Conservation (phyloP, 768 basidiomycete species). For the Podaxis sp. region DNA sequence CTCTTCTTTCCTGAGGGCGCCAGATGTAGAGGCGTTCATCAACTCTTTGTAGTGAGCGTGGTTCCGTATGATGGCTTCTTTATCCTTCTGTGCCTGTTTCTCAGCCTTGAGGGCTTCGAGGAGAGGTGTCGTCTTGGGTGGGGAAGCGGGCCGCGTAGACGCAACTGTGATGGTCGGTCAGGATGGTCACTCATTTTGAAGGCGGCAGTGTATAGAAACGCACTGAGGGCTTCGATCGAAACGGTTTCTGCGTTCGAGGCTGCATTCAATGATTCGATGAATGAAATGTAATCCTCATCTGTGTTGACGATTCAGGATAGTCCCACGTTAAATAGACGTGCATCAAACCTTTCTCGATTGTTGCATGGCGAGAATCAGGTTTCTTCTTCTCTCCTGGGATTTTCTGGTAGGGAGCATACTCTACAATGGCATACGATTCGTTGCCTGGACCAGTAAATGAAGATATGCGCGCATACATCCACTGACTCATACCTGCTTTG, state of each 20-base stretch:
- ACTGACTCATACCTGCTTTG: conserved; percentile 66
- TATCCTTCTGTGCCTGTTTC: conserved; percentile 67
- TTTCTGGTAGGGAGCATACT: conserved; percentile 93
- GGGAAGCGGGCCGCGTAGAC: conserved; percentile 50
- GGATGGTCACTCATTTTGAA: not conserved
- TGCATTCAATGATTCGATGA: conserved; percentile 67
- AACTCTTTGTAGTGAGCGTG: conserved; percentile 69
- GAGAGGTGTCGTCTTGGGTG: conserved; percentile 83
- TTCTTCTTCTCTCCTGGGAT: conserved; percentile 73
- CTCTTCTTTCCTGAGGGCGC: conserved; percentile 31
- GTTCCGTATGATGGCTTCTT: conserved; percentile 65
- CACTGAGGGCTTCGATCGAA: conserved; percentile 62
- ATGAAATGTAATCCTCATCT: conserved; percentile 86
- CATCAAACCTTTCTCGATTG: conserved; percentile 79
- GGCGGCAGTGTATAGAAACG: conserved; percentile 16
- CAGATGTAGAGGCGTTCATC: conserved; percentile 18
- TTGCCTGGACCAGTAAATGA: conserved; percentile 52
- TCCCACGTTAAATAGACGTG: not conserved
- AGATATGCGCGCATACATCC: not conserved
- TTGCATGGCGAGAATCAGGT: conserved; percentile 72
- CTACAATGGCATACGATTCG: conserved; percentile 85
- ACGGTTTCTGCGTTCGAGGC: conserved; percentile 46
- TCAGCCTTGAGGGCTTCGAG: conserved; percentile 91
- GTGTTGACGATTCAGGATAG: conserved; percentile 3
- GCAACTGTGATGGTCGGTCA: conserved; percentile 43